Evolutionary conservation across 163 green algal genomes (phyloP), one percentile per base, ranked within the genome.

Genomic region (Chlorella variabilis): DNA sequence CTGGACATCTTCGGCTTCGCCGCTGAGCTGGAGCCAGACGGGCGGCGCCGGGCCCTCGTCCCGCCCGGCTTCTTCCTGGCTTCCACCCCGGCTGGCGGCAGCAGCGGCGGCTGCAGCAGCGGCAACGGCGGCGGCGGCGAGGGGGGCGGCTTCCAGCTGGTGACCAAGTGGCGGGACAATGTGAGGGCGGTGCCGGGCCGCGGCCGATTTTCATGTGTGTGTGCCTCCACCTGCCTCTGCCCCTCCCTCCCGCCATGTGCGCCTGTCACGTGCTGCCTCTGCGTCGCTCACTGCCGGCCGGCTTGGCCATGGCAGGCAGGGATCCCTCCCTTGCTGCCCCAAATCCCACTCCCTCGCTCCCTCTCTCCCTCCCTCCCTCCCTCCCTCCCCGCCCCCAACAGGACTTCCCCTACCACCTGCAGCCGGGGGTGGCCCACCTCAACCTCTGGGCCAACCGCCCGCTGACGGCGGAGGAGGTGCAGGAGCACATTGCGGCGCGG

Each of bases 391-490:
- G 27, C 2, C 8, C 41, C 9, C 41, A 42, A 31, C 88, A 92
- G 87, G 89, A 93, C 71, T 93, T 93, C 33, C 89, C 89, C 3
- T 93, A 93, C 75, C 71, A 91, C 39, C 81, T 90, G 67, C 79
- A 89, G 51, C 42, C 81, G 0, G 82, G 71, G 39, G 65, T 91
- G 38, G n/a, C 82, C 48, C 89, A 93, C 76, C 75, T 85, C 58
- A 84, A 90, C 67, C 63, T 91, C 20, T 93, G 89, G 89, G 74
- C 76, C 75, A 90, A 76, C 67, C 63, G 73, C 8, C 81, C 83
- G 1, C 70, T 90, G 27, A 38, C 67, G 17, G 13, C 63, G 4
- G 38, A 66, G 25, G 66, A 85, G 54, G 56, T 92, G 54, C 69
- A 68, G 49, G 51, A 36, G 27, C 25, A 36, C 0, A 56, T 83